A percentile compares a stretch with the other conserved stretches of the same genome.
phyloP scores from a whole-genome alignment of 2,329 filamentous ascomycete species.

The Penicillium janthinellum region DNA sequence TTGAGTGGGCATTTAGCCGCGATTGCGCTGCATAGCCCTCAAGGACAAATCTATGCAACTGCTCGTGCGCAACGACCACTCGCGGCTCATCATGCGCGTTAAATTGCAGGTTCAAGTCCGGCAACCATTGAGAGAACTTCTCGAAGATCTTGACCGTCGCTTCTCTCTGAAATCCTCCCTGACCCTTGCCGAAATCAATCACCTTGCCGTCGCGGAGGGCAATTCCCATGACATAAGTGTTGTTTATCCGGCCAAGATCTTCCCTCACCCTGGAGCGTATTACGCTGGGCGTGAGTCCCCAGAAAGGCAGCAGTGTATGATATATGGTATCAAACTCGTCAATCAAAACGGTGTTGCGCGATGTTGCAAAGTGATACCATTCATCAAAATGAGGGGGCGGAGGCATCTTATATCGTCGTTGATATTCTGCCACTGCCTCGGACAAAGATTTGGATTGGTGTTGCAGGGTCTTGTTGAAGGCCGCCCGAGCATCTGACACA shows the following conservation, averaged over 20 bases:
- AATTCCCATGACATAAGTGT: background rate
- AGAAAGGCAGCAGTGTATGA: background rate
- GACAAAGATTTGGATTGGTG: background rate
- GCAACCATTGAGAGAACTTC: background rate
- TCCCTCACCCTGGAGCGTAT: background rate
- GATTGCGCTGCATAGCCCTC: background rate
- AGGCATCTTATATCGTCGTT: background rate
- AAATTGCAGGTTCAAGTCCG: background rate
- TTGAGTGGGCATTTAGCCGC: background rate
- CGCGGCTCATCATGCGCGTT: background rate
- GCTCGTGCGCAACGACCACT: background rate
- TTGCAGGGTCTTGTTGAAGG: background rate
- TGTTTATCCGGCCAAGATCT: background rate
- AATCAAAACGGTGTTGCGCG: background rate
- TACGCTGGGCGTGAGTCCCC: background rate
- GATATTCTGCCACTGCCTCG: background rate
- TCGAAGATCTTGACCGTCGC: background rate
- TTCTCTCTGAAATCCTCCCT: background rate
- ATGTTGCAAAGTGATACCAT: background rate
- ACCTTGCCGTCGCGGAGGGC: background rate
- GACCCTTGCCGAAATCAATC: background rate
- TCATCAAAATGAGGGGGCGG: background rate
- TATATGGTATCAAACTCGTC: background rate
- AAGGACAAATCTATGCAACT: background rate
- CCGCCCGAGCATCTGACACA: background rate